Base-by-base conservation (phyloP, 306 rosid species). In the Cucumis cinereus region DNA sequence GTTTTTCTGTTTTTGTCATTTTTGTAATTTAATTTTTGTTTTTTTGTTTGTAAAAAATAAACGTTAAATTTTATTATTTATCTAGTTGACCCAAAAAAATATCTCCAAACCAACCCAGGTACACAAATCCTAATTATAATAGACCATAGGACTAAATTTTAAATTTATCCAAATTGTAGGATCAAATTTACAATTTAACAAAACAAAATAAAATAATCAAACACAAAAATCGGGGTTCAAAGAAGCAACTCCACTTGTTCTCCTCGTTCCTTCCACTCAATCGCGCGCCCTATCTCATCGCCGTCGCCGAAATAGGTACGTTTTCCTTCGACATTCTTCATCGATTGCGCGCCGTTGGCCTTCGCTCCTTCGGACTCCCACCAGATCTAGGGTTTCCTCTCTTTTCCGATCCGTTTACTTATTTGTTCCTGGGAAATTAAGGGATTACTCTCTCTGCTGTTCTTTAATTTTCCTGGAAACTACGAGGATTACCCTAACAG, bases 251-350 rank as follows among this genome's bases (percentile, higher is more conserved):
- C 71, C 49, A 35, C 53, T n/a, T 66, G 73, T 40, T 30, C 73
- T n/a, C 55, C 74, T 6, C 55, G 56, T 53, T 9, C 50, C 52
- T 19, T 74, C 33, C 66, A 38, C 50, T 38, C 68, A 43, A 41
- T 60, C 70, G 71, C 71, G 78, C 78, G 50, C 56, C 52, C 49
- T 58, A 56, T 43, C 67, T 76, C 72, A 43, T 17, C 72, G 79
- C 79, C 59, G 72, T 57, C 79, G 24, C n/a, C 36, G 72, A 76
- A 60, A 58, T 11, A 43, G 79, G 43, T 76, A 19, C 30, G 26
- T 47, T 45, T 75, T 30, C 54, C 28, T 59, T 75, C 78, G 40
- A 74, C 59, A 20, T 49, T 71, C 58, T 23, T 52, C 61, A 20
- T 26, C 10, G 61, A 10, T 49, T 8, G 61, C 49, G 28, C 66